Base-by-base conservation (phyloP, 768 basidiomycete genomes). In the Auricularia heimuer region DNA sequence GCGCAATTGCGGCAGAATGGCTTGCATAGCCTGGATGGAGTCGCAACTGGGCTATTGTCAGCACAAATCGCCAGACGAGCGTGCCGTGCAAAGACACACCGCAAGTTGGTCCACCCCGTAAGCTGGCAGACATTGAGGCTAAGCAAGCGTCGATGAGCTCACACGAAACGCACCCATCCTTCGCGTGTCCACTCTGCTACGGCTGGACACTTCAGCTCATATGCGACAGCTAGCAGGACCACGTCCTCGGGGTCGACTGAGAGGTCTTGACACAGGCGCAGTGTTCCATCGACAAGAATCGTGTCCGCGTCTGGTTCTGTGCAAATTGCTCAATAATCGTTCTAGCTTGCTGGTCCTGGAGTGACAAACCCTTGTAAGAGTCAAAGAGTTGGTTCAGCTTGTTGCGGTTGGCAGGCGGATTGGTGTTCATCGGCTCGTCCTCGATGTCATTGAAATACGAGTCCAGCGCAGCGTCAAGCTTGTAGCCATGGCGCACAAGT, bases 221-320 rank as follows among this genome's bases (percentile, higher is more conserved):
- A 91, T 8, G 92, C 93, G 47, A 96, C 77, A 4, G 89, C 85
- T 54, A 95, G 82, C 62, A 95, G 77, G 7, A 92, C 90, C 29
- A 90, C 86, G 69, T 94, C 90, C 67, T 92, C 90, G 1, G 87
- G 88, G 69, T 90, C 78, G 16, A 90, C 85, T 1, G 71, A 76
- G 1, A 92, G 77, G 69, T 90, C 90, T 68, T 83, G 77, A 67
- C 92, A 92, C 58, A 94, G 1, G 21, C 56, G 56, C 56, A 60
- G 24, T 1, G 94, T 94, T 0, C 92, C 93, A 65, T 93, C 86
- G 34, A 92, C 82, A 3, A 80, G 78, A 68, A 93, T 92, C 63
- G 85, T 81, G 36, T 85, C 84, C 6, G 77, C 77, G 51, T 84
- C 84, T 14, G 79, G 73, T 65, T 89, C 87, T 86, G 68, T 34